Evolutionary conservation across 1,284 basidiomycete species (phyloP).

Genomic region (Leccinum brunneo-olivaceum): DNA sequence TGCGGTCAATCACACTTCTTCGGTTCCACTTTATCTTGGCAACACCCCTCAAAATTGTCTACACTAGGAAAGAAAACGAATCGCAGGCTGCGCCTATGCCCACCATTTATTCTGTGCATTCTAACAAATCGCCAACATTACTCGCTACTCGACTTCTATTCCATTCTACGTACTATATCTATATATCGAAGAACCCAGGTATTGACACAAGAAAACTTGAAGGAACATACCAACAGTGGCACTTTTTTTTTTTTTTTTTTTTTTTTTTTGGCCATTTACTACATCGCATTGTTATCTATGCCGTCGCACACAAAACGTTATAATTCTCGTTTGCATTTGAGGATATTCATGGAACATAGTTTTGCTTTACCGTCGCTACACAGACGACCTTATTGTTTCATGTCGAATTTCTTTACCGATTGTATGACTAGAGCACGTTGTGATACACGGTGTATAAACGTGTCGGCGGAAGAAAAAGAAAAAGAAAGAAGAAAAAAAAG

Average conservation of each 20-base stretch:
- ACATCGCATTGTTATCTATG: slow-evolving; percentile 33
- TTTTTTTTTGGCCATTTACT: no score
- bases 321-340: slow-evolving; percentile 15
- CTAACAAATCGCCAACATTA: slow-evolving; percentile 25
- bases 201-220: slow-evolving; percentile 28
- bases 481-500: neutral
- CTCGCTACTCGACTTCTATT: slow-evolving; percentile 25
- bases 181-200: slow-evolving; percentile 31
- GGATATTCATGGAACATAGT: slow-evolving; percentile 25
- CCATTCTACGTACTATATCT: slow-evolving; percentile 33
- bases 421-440: no score
- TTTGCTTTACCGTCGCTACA: slow-evolving; percentile 17
- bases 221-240: slow-evolving; percentile 31
- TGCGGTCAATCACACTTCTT: neutral
- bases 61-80: slow-evolving; percentile 16
- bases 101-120: slow-evolving; percentile 16
- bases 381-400: slow-evolving; percentile 4
- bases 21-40: neutral
- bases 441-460: slow-evolving; percentile 11
- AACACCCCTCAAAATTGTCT: slow-evolving; percentile 11
- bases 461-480: neutral
- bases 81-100: slow-evolving; percentile 26
- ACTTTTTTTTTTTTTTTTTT: slow-evolving; percentile 20
- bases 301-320: slow-evolving; percentile 24
- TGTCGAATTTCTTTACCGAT: neutral